phyloP scores from a whole-genome alignment of 1,284 basidiomycete species.

The Coniferiporia weirii region DNA sequence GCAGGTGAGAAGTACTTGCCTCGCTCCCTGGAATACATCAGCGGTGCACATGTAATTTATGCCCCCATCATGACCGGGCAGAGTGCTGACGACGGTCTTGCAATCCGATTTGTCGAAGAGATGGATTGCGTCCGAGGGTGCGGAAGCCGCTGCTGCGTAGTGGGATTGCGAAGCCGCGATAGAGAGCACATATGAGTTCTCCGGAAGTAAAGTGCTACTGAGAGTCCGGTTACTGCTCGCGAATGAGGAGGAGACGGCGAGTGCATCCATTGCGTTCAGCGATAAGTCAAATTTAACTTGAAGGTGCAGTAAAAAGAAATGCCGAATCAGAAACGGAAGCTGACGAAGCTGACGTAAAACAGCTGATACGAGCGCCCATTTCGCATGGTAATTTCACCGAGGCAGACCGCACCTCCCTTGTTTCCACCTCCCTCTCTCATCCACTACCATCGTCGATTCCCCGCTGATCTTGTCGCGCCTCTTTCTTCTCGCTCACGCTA shows the following conservation, averaged over 20 bases:
- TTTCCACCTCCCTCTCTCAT: not conserved
- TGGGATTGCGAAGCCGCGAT: constrained; percentile 40
- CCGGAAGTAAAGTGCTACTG: constrained; percentile 32
- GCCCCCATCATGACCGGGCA: constrained; percentile 49
- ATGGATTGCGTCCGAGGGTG: constrained; percentile 51
- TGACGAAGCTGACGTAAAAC: constrained; percentile 1
- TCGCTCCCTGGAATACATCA: constrained; percentile 28
- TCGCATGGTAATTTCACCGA: not conserved
- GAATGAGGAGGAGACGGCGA: constrained; percentile 14
- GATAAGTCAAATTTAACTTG: not conserved
- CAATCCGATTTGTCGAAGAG: constrained; percentile 55
- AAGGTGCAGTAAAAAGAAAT: not conserved
- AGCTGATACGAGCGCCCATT: not conserved
- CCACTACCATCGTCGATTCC: not conserved
- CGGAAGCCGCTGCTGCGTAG: constrained; percentile 57
- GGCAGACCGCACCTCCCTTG: not conserved
- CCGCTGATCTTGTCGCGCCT: constrained; percentile 6
- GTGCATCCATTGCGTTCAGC: constrained; percentile 5
- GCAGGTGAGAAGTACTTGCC: constrained; percentile 47
- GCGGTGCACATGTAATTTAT: constrained; percentile 47
- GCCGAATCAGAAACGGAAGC: not conserved
- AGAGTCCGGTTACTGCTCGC: constrained; percentile 7
- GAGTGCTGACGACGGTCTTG: constrained; percentile 33
- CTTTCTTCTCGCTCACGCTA: not conserved
- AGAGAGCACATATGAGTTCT: constrained; percentile 51